Evolutionary conservation across 345 rosid genomes (phyloP), one percentile per base, ranked within the genome.

Genomic region (Hirschfeldia incana): DNA sequence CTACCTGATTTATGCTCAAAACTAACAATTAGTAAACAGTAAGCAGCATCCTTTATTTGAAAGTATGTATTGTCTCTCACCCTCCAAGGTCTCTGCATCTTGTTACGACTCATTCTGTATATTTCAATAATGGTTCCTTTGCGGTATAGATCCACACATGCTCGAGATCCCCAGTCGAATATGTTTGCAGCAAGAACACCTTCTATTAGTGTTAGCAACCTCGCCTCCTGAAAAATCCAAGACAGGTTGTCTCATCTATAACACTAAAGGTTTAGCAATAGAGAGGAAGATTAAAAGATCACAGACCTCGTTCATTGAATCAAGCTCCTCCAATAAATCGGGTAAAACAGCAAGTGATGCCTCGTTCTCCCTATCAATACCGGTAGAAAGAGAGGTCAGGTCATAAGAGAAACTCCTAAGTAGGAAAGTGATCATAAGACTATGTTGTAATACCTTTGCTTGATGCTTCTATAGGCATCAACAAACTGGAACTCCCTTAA

Each of bases 111-210:
- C 99, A 95, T 95, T 85, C 99, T 88, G 74, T 95, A 95, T 73
- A 95, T 95, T 81, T 95, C 99, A 73, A 95, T 95, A 67, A 95
- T 95, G 36, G 99, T 95, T 70, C 99, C 99, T 77, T 95, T 91
- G 76, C 89, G 99, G 82, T 95, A 95, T 72, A 95, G 93, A 73
- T 95, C 99, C 83, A 95, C 99, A 83, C 99, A 95, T 33, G 99
- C 97, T 67, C 97, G 86, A 72, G 98, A 93, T 78, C 99, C 99
- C 99, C 99, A 95, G 83, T 95, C 99, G 74, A 95, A 95, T 84
- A 95, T 95, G 69, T 95, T 95, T 73, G 99, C 99, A 78, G 99
- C 99, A 66, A 95, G 90, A 82, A 91, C 99, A 67, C 99, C 99
- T 82, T 91, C 98, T 58, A 95, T 90, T 61, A 95, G 87, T 57